A percentile compares a stretch with the other conserved stretches of the same genome.
Evolutionary conservation across 768 basidiomycete species (phyloP).

Genomic region (Lyophyllum decastes): DNA sequence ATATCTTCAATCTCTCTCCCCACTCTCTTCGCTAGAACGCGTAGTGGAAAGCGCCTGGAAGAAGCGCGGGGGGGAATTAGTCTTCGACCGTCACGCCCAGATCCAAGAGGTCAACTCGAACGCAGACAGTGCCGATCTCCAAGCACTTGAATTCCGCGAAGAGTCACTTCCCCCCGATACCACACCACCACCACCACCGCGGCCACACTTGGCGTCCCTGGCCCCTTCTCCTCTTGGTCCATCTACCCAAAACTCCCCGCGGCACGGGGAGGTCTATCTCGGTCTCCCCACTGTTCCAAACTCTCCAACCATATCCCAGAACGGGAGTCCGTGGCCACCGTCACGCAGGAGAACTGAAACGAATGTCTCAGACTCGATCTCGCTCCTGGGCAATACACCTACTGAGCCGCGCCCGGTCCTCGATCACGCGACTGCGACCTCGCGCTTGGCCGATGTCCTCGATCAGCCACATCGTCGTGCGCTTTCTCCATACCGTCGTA

Average conservation of each 20-base stretch:
- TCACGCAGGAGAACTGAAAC: background rate
- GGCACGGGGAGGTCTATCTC: background rate
- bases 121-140: slow-evolving; percentile 5
- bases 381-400: background rate
- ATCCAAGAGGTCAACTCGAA: slow-evolving; percentile 7
- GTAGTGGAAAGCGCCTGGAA: background rate
- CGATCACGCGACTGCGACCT: background rate
- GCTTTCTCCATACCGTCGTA: background rate
- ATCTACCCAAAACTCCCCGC: background rate
- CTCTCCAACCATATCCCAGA: background rate
- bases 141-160: slow-evolving; percentile 1
- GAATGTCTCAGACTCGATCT: background rate
- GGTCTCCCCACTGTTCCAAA: background rate
- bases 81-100: background rate
- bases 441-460: background rate
- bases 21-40: background rate
- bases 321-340: background rate
- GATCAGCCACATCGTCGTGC: background rate
- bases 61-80: background rate
- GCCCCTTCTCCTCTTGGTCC: background rate
- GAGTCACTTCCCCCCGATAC: background rate
- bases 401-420: background rate
- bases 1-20: background rate
- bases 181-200: background rate
- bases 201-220: background rate